Conservation (phyloP, 1,284 basidiomycete species). For the Sporisorium iseilematis-ciliati region DNA sequence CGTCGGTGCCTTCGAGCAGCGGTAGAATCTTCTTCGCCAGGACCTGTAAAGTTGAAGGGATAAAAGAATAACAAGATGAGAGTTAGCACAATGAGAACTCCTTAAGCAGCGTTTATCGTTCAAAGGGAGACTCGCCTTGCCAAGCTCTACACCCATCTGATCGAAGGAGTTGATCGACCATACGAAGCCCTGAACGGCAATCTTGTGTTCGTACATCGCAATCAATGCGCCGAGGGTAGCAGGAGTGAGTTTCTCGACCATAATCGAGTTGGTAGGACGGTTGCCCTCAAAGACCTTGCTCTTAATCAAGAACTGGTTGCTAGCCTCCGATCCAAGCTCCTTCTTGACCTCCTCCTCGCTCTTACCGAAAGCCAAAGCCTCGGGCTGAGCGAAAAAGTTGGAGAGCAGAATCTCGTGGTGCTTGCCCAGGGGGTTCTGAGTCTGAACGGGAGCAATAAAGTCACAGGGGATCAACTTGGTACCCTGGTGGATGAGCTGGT, state of each 20-base stretch:
- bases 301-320: constrained; percentile 87
- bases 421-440: constrained; percentile 87
- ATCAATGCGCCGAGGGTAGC: constrained; percentile 88
- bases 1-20: constrained; percentile 81
- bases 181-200: constrained; percentile 94
- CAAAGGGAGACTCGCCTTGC: constrained; percentile 76
- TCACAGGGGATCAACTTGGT: constrained; percentile 81
- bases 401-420: constrained; percentile 97
- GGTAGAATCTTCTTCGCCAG: constrained; percentile 95
- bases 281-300: constrained; percentile 98
- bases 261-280: constrained; percentile 93
- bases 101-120: no score
- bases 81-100: no score
- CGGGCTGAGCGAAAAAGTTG: constrained; percentile 97
- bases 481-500: constrained; percentile 92
- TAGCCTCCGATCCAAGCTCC: constrained; percentile 81
- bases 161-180: constrained; percentile 98
- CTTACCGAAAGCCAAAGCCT: constrained; percentile 95
- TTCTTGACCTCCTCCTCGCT: constrained; percentile 86
- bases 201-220: constrained; percentile 98
- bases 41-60: no score
- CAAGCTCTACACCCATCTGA: constrained; percentile 77
- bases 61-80: not conserved
- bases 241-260: constrained; percentile 93
- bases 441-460: constrained; percentile 93